A percentile compares a stretch with the other conserved stretches of the same genome.
These are phyloP conservation scores for Penicillium egyptiacum DNA, from an alignment of 495 filamentous ascomycete genomes.

Conservation along the genomic window DNA sequence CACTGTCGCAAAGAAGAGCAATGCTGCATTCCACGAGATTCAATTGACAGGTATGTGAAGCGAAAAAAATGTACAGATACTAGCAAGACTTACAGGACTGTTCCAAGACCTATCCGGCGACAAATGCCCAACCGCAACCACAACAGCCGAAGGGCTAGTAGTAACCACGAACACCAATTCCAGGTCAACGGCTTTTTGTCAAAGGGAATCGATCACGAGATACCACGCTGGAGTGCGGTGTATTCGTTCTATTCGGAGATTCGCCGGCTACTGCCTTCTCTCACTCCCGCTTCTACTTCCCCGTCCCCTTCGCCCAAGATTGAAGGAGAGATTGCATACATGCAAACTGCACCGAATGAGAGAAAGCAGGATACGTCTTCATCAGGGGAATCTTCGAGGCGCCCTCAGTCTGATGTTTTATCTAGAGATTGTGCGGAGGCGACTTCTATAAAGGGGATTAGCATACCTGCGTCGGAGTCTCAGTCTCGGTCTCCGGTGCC, in stretches of 20 bases:
- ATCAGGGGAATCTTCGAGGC: not conserved
- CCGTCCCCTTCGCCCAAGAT: conserved; percentile 6
- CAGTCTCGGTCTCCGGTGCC: not conserved
- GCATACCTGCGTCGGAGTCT: not conserved
- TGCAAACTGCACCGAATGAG: not conserved
- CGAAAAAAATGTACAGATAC: not conserved
- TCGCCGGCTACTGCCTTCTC: conserved; percentile 12
- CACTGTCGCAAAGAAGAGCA: conserved; percentile 17
- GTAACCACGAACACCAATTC: not conserved
- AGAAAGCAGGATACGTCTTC: not conserved
- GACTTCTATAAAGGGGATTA: not conserved
- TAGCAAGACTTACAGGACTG: not conserved
- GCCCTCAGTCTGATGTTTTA: not conserved
- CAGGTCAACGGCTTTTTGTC: not conserved
- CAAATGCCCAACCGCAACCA: not conserved
- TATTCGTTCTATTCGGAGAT: conserved; percentile 10
- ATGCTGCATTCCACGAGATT: conserved; percentile 16
- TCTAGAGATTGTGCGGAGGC: not conserved
- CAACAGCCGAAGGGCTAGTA: not conserved
- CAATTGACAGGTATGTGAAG: conserved; percentile 10
- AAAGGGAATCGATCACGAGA: not conserved
- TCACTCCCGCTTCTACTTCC: not conserved
- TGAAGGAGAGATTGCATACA: not conserved
- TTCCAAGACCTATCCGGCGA: not conserved
- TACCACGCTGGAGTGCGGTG: conserved; percentile 8